Percentiles rank a stretch among this genome's conserved stretches.
phyloP scores from a whole-genome alignment of 768 basidiomycete species.

The Phanerochaete sordida region DNA sequence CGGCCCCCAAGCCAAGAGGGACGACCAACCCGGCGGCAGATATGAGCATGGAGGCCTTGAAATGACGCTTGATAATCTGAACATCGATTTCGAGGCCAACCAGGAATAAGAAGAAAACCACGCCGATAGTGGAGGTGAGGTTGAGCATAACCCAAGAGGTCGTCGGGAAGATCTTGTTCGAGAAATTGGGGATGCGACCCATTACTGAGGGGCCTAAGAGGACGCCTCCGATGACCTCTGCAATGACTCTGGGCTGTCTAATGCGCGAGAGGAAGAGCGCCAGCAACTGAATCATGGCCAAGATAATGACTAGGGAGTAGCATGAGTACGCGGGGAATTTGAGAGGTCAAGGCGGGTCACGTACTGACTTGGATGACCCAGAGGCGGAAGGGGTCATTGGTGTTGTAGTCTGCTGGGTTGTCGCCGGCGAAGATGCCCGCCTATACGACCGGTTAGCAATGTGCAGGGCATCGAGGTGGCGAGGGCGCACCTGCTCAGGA shows the following conservation, averaged over 20 bases:
- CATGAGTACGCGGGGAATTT: not conserved
- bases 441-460: conserved; percentile 31
- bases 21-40: conserved; percentile 67
- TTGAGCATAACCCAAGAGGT: conserved; percentile 53
- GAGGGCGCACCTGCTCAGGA: conserved; percentile 40
- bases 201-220: conserved; percentile 71
- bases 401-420: conserved; percentile 63
- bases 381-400: conserved; percentile 64
- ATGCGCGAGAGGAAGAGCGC: conserved; percentile 61
- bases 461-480: not conserved
- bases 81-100: conserved; percentile 84
- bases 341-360: conserved; percentile 18
- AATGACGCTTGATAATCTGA: conserved; percentile 61
- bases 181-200: conserved; percentile 77
- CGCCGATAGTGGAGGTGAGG: conserved; percentile 72
- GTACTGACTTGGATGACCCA: conserved; percentile 76
- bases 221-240: conserved; percentile 90
- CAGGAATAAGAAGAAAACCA: conserved; percentile 78
- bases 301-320: conserved; percentile 60
- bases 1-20: conserved; percentile 81
- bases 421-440: conserved; percentile 74
- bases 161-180: conserved; percentile 33
- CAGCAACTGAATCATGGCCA: conserved; percentile 74
- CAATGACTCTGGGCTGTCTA: conserved; percentile 89
- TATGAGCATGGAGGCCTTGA: conserved; percentile 51